These are phyloP conservation scores for Acanthamoeba healyi DNA, from an alignment of 208 protist genomes.

Conservation along the genomic window DNA sequence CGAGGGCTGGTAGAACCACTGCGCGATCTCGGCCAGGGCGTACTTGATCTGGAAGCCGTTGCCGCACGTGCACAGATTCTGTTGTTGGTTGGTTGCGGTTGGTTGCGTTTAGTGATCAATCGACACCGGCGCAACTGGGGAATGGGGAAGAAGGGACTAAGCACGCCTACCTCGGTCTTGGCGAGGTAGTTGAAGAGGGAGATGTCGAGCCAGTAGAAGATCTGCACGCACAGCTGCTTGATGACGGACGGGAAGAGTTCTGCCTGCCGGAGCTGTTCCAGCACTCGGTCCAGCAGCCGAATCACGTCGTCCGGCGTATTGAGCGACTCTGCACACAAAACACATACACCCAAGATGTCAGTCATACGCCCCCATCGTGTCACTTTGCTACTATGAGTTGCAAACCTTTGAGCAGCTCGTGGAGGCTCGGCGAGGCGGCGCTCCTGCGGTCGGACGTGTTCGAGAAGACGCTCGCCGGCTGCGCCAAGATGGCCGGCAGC, in stretches of 20 bases:
- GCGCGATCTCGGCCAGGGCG: slow-evolving; percentile 11
- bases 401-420: not conserved
- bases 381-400: not conserved
- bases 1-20: slow-evolving; percentile 39
- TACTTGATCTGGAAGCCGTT: slow-evolving; percentile 71
- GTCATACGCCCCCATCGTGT: not conserved
- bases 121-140: not conserved
- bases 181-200: slow-evolving; percentile 41
- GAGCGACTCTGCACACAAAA: not conserved
- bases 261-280: not conserved
- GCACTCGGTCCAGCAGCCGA: not conserved
- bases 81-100: not conserved
- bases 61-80: slow-evolving; percentile 56
- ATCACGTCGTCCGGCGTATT: slow-evolving; percentile 20
- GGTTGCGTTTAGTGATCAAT: not conserved
- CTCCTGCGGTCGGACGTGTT: not conserved
- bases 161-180: not conserved
- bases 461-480: slow-evolving; percentile 29
- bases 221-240: slow-evolving; percentile 43
- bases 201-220: slow-evolving; percentile 47
- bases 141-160: not conserved
- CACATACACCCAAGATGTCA: not conserved
- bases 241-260: slow-evolving; percentile 8
- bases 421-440: not conserved
- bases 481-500: slow-evolving; percentile 25